phyloP scores from a whole-genome alignment of 2,329 filamentous ascomycete genomes.

The Plectosphaerella plurivora region DNA sequence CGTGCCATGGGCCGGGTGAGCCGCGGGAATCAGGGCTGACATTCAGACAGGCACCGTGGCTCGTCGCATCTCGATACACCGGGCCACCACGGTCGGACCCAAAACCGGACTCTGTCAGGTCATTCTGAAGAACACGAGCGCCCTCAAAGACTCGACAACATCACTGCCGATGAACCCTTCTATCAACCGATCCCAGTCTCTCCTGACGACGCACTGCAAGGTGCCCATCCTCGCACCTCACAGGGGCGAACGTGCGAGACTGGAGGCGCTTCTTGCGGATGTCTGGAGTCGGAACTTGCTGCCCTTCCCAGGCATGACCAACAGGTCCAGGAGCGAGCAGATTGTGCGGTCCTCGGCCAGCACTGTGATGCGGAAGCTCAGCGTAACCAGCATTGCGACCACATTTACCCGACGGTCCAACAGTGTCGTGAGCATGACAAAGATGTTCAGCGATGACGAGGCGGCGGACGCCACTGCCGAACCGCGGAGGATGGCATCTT shows the following conservation, averaged over 20 bases:
- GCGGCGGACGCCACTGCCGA: conserved; percentile 6
- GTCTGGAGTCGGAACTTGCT: conserved; percentile 80
- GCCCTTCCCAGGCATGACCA: conserved; percentile 78
- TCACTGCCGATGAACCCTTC: conserved; percentile 36
- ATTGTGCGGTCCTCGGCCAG: conserved; percentile 75
- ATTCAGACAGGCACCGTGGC: conserved; percentile 50
- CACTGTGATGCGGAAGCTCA: conserved; percentile 83
- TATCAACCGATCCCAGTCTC: conserved; percentile 75
- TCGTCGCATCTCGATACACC: conserved; percentile 71
- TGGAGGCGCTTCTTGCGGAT: conserved; percentile 71
- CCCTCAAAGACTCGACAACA: conserved; percentile 50
- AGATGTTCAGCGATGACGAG: conserved; percentile 22
- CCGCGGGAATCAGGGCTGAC: not conserved
- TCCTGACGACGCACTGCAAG: conserved; percentile 62
- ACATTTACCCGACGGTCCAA: conserved; percentile 70
- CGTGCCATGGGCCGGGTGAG: not conserved
- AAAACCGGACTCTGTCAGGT: conserved; percentile 69
- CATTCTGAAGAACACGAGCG: conserved; percentile 80
- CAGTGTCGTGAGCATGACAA: conserved; percentile 40
- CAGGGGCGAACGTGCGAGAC: conserved; percentile 68
- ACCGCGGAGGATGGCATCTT: not conserved
- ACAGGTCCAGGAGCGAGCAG: conserved; percentile 61
- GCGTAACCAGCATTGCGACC: conserved; percentile 72
- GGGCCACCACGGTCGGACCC: conserved; percentile 68
- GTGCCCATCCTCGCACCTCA: conserved; percentile 70